Evolutionary conservation across 306 rosid genomes (phyloP).

Genomic region (Vicia villosa): DNA sequence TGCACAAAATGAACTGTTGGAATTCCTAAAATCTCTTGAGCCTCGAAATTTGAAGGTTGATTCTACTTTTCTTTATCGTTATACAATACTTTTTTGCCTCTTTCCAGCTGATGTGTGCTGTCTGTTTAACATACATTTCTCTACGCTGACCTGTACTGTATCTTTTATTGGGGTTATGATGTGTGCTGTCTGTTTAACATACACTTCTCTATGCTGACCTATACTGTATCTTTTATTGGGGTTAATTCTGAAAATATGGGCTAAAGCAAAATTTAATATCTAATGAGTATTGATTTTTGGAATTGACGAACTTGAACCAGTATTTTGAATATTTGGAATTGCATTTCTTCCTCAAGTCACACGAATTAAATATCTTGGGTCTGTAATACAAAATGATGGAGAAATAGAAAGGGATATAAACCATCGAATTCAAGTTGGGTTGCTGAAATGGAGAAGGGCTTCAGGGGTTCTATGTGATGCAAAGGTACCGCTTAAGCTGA

Average conservation of each 20-base stretch:
- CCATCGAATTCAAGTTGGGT: too few species aligned
- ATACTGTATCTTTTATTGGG: constrained; percentile 14
- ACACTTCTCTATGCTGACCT: constrained; percentile 9
- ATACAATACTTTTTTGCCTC: constrained; percentile 25
- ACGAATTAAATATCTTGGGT: too few species aligned
- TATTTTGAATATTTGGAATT: constrained; percentile 13
- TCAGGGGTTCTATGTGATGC: too few species aligned
- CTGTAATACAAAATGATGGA: too few species aligned
- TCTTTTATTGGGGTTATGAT: constrained; percentile 16
- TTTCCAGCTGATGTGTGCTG: constrained; percentile 12
- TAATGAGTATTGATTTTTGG: constrained; percentile 3
- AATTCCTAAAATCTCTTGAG: constrained; percentile 91
- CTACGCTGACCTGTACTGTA: constrained; percentile 8
- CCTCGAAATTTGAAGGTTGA: constrained; percentile 90
- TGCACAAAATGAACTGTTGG: constrained; percentile 87
- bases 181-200: constrained; percentile 2
- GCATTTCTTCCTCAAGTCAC: too few species aligned
- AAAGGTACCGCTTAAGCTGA: too few species aligned
- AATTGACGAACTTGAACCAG: constrained; percentile 13
- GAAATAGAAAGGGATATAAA: too few species aligned
- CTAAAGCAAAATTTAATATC: not conserved
- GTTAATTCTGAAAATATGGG: constrained; percentile 17
- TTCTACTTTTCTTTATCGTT: constrained; percentile 4
- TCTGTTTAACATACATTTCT: constrained; percentile 8
- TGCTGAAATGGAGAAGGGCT: too few species aligned